These are phyloP conservation scores for Metrosideros polymorpha DNA, from an alignment of 441 rosid genomes.

Conservation along the genomic window DNA sequence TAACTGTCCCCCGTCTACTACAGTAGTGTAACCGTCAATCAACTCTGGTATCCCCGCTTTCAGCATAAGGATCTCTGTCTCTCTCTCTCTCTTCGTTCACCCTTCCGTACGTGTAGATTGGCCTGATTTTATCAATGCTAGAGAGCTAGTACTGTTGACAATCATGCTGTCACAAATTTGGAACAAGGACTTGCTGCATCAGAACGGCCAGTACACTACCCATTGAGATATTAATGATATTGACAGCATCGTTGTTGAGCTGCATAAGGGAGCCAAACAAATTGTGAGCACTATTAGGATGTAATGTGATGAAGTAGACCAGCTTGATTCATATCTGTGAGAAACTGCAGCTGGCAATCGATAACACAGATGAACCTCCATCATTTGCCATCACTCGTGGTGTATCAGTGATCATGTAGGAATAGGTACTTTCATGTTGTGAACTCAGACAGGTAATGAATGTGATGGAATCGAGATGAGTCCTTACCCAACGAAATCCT, in stretches of 20 bases:
- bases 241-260: slow-evolving; percentile 88
- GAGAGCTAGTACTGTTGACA: background rate
- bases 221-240: slow-evolving; percentile 77
- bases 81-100: background rate
- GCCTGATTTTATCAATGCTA: background rate
- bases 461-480: background rate
- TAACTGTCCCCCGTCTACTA: background rate
- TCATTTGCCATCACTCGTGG: background rate
- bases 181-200: slow-evolving; percentile 61
- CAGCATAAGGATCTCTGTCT: background rate
- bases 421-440: background rate
- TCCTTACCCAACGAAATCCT: slow-evolving; percentile 77
- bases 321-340: background rate
- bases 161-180: slow-evolving; percentile 8
- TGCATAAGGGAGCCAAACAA: slow-evolving; percentile 22
- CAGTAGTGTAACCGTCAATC: background rate
- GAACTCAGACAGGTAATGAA: background rate
- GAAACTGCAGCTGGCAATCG: background rate
- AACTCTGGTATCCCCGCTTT: background rate
- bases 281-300: background rate
- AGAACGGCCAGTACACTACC: slow-evolving; percentile 79
- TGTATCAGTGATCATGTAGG: background rate
- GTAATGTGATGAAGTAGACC: background rate
- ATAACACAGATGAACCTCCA: background rate
- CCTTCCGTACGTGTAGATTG: background rate